phyloP scores from a whole-genome alignment of 345 rosid genomes.

The Pistacia vera region DNA sequence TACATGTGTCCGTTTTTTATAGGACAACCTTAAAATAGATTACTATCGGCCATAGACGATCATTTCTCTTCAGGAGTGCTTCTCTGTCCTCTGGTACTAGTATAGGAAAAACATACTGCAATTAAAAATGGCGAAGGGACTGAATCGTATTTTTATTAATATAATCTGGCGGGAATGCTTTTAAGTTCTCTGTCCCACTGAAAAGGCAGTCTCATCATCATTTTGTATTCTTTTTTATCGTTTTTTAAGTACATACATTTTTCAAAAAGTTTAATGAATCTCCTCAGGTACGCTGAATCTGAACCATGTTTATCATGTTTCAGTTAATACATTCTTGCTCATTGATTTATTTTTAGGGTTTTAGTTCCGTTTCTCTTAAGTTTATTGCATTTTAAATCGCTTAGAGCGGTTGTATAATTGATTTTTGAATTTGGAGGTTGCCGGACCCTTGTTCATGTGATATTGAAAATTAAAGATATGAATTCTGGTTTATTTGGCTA shows the following conservation, averaged over 20 bases:
- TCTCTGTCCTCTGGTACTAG: neutral
- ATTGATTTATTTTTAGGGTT: neutral
- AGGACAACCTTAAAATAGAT: too few species aligned
- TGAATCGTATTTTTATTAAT: neutral
- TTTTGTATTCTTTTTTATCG: neutral
- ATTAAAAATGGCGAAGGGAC: constrained; percentile 10
- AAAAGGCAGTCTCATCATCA: neutral
- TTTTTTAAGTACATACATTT: neutral
- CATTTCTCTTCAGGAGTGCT: neutral
- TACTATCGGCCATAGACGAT: neutral
- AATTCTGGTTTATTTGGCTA: too few species aligned
- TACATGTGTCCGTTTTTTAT: neutral
- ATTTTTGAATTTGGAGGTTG: too few species aligned
- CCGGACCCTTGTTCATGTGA: neutral
- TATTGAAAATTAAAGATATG: neutral
- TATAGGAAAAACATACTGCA: neutral
- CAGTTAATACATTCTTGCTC: neutral
- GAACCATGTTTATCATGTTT: neutral
- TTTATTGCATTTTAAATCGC: neutral
- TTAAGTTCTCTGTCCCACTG: neutral
- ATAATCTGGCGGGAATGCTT: constrained; percentile 10
- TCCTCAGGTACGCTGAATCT: neutral
- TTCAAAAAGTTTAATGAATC: neutral
- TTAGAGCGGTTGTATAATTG: neutral
- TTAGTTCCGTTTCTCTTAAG: neutral